Percentiles rank a stretch among this genome's conserved stretches.
Evolutionary conservation across 2,329 filamentous ascomycete genomes (phyloP).

Genomic region (Nothophaeocryptopus gaeumannii): DNA sequence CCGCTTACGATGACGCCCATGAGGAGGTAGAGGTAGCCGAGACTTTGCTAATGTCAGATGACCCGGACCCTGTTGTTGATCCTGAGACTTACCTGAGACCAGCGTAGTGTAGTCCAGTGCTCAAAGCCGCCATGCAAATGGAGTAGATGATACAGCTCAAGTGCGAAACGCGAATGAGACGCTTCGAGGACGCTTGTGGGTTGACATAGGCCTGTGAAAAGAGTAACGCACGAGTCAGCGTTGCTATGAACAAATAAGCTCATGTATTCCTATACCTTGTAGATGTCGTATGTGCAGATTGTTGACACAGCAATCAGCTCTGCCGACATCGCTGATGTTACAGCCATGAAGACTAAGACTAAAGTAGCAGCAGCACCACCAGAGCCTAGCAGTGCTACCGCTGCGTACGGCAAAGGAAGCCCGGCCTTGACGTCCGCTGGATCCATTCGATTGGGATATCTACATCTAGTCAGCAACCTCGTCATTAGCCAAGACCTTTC

Average conservation of each 20-base stretch:
- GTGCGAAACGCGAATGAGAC: conserved; percentile 40
- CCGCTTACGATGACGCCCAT: conserved; percentile 88
- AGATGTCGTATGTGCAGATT: conserved; percentile 42
- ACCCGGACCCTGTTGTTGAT: not conserved
- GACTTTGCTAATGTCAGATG: conserved; percentile 32
- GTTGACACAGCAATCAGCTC: conserved; percentile 42
- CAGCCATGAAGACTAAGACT: conserved; percentile 42
- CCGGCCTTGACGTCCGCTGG: conserved; percentile 73
- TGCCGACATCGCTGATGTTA: conserved; percentile 32
- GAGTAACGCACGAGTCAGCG: not conserved
- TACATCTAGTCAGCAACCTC: conserved; percentile 29
- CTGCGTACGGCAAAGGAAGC: conserved; percentile 76
- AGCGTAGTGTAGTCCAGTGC: conserved; percentile 11
- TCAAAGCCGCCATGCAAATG: conserved; percentile 36
- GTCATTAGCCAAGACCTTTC: no score
- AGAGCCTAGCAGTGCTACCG: conserved; percentile 74
- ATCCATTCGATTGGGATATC: conserved; percentile 67
- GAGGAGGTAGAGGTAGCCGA: conserved; percentile 39
- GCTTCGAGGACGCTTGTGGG: conserved; percentile 35
- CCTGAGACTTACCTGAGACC: not conserved
- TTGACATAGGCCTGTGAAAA: conserved; percentile 35
- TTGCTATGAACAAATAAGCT: not conserved
- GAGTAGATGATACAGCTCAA: conserved; percentile 41
- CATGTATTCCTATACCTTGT: conserved; percentile 27
- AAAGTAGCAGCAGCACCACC: conserved; percentile 75